Conservation (phyloP, 2,329 filamentous ascomycete species). For the Chrysoporthe puriensis region DNA sequence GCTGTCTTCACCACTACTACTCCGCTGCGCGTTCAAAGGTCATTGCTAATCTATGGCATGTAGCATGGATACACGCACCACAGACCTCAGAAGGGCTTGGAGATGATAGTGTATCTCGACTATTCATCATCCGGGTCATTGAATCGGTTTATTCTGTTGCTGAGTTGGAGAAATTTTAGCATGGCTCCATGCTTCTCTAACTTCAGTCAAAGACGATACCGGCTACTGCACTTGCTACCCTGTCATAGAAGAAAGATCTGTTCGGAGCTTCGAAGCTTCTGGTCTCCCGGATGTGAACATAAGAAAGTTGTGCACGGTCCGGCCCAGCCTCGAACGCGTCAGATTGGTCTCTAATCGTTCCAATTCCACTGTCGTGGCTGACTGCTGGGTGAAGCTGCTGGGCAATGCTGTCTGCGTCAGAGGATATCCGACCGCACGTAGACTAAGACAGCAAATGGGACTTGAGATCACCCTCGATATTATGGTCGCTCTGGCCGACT, state of each 20-base stretch:
- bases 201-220: neutral
- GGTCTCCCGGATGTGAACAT: neutral
- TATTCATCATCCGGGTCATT: slow-evolving; percentile 9
- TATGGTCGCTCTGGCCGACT: slow-evolving; percentile 32
- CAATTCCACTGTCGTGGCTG: neutral
- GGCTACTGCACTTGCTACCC: neutral
- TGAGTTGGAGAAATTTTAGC: slow-evolving; percentile 42
- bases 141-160: slow-evolving; percentile 31
- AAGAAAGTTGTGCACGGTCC: neutral
- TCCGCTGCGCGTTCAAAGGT: neutral
- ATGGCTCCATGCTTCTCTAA: slow-evolving; percentile 40
- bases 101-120: too few relatives aligned
- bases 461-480: slow-evolving; percentile 40
- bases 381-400: slow-evolving; percentile 40
- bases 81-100: neutral
- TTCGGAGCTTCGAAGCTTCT: neutral
- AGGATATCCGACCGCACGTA: slow-evolving; percentile 36
- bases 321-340: neutral
- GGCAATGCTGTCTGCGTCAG: slow-evolving; percentile 35
- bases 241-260: neutral
- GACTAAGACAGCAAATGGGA: slow-evolving; percentile 31
- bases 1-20: neutral
- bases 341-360: neutral
- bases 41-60: neutral
- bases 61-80: neutral